phyloP scores from a whole-genome alignment of 345 rosid genomes.

The Brassica incana region DNA sequence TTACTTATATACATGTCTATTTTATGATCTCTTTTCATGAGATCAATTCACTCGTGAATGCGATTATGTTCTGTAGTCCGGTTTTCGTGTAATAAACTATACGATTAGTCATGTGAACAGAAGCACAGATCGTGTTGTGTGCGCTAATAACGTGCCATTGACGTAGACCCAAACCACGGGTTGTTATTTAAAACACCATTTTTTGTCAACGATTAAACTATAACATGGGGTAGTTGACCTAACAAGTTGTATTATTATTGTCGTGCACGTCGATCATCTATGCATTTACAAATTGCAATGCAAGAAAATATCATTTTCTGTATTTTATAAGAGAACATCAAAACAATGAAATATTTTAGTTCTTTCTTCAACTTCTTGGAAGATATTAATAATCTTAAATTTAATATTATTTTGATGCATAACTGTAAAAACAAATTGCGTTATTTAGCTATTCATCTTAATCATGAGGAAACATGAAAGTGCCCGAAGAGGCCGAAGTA shows the following conservation, averaged over 20 bases:
- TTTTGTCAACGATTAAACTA: conserved; percentile 41
- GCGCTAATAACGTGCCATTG: conserved; percentile 32
- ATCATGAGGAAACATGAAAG: background rate
- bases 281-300: conserved; percentile 6
- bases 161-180: conserved; percentile 6
- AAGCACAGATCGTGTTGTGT: conserved; percentile 9
- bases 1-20: background rate
- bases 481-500: background rate
- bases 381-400: background rate
- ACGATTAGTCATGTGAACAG: conserved; percentile 4
- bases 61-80: background rate
- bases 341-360: background rate
- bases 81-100: background rate
- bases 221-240: conserved; percentile 40
- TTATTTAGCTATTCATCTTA: background rate
- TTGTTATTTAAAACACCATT: conserved; percentile 13
- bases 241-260: conserved; percentile 33
- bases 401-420: background rate
- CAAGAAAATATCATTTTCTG: conserved; percentile 4
- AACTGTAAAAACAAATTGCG: background rate
- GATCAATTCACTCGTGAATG: background rate
- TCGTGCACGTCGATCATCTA: conserved; percentile 37
- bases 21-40: background rate
- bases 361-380: background rate
- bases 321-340: background rate